Evolutionary conservation across 2,329 filamentous ascomycete genomes (phyloP).

Genomic region (Colletotrichum sp.): DNA sequence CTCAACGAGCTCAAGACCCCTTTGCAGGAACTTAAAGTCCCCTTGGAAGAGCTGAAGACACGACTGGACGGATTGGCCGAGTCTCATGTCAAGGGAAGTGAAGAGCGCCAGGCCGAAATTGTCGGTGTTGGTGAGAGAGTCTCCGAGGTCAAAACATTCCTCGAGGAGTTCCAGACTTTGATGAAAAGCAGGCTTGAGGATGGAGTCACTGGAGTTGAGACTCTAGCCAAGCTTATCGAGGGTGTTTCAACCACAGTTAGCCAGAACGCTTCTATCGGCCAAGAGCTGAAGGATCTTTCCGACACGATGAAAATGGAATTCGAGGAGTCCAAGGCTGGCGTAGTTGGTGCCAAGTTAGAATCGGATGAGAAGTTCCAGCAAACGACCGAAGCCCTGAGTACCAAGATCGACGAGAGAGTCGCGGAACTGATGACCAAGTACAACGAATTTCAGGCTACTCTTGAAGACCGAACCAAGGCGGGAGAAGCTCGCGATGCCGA

Average conservation of each 20-base stretch:
- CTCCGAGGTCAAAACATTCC: conserved; percentile 74
- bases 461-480: conserved; percentile 75
- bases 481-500: conserved; percentile 75
- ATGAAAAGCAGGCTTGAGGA: conserved; percentile 79
- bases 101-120: conserved; percentile 84
- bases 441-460: conserved; percentile 77
- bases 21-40: conserved; percentile 67
- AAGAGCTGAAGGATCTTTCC: conserved; percentile 73
- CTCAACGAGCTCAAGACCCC: conserved; percentile 1
- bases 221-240: conserved; percentile 72
- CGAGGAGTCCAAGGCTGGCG: conserved; percentile 80
- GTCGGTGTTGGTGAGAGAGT: conserved; percentile 79
- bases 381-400: conserved; percentile 56
- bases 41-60: conserved; percentile 63
- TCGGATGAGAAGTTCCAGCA: conserved; percentile 77
- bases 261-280: conserved; percentile 59
- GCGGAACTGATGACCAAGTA: conserved; percentile 84
- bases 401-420: conserved; percentile 69
- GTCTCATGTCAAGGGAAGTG: conserved; percentile 77
- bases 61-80: conserved; percentile 69
- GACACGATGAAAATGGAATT: conserved; percentile 85
- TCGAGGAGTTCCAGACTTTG: conserved; percentile 79
- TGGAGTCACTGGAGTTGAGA: conserved; percentile 73
- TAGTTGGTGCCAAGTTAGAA: conserved; percentile 82
- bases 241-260: conserved; percentile 66